Evolutionary conservation across 306 rosid species (phyloP).

Genomic region (Begonia fuchsioides): DNA sequence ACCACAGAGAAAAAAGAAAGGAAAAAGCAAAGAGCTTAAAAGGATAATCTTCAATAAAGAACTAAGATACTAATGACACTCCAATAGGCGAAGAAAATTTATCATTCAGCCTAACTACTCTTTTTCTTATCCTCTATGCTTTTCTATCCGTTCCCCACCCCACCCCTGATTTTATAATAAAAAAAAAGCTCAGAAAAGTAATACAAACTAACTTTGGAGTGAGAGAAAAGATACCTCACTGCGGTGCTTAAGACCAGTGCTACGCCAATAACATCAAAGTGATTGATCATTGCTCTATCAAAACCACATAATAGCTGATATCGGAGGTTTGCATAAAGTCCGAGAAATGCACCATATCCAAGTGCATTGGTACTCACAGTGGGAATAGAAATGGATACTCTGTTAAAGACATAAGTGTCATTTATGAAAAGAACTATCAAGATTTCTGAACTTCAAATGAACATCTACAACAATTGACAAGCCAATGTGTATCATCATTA

Average conservation of each 20-base stretch:
- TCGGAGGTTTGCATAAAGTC: constrained; percentile 89
- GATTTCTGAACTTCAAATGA: no score
- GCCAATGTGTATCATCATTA: background rate
- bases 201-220: background rate
- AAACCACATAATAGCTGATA: constrained; percentile 87
- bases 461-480: background rate
- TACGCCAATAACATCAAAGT: constrained; percentile 94
- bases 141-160: no score
- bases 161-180: no score
- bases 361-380: constrained; percentile 66
- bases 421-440: background rate
- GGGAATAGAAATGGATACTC: constrained; percentile 87
- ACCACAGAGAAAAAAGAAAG: no score
- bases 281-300: constrained; percentile 67
- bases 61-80: no score
- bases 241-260: constrained; percentile 76
- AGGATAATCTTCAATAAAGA: no score
- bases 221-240: constrained; percentile 40
- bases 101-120: no score
- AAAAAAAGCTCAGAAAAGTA: background rate
- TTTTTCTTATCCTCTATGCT: no score
- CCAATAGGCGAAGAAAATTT: no score
- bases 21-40: no score
- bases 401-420: constrained; percentile 21
- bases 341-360: constrained; percentile 95